Conservation (phyloP, 208 protist species). For the Lotmaria passim region DNA sequence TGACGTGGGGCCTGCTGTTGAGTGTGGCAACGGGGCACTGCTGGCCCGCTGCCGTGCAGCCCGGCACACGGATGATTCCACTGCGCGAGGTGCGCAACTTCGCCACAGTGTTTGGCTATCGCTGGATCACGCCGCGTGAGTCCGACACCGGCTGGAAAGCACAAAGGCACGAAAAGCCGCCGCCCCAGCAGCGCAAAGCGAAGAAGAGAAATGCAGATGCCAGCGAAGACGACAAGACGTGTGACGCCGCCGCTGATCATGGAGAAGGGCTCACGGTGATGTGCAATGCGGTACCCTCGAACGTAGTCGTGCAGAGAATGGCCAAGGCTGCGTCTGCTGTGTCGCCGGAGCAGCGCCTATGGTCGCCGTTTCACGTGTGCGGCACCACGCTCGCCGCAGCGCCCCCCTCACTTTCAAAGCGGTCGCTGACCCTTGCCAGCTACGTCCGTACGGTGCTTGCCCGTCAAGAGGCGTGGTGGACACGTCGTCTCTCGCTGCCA, state of each 20-base stretch:
- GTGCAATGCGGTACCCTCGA: background rate
- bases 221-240: background rate
- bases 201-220: background rate
- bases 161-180: background rate
- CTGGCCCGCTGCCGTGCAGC: constrained; percentile 55
- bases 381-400: background rate
- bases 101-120: constrained; percentile 13
- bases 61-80: constrained; percentile 44
- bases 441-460: constrained; percentile 19
- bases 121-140: constrained; percentile 44
- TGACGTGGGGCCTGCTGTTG: constrained; percentile 53
- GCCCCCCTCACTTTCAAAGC: background rate
- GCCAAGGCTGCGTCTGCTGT: background rate
- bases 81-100: constrained; percentile 35
- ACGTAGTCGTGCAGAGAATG: constrained; percentile 4
- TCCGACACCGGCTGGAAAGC: background rate
- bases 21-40: constrained; percentile 34
- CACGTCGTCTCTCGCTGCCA: background rate
- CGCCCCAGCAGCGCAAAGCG: background rate
- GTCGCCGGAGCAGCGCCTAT: constrained; percentile 19
- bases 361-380: constrained; percentile 6
- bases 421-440: constrained; percentile 6
- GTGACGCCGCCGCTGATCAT: background rate
- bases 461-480: constrained; percentile 22
- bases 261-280: constrained; percentile 14